phyloP scores from a whole-genome alignment of 495 filamentous ascomycete genomes.

The Penicillium parvum region DNA sequence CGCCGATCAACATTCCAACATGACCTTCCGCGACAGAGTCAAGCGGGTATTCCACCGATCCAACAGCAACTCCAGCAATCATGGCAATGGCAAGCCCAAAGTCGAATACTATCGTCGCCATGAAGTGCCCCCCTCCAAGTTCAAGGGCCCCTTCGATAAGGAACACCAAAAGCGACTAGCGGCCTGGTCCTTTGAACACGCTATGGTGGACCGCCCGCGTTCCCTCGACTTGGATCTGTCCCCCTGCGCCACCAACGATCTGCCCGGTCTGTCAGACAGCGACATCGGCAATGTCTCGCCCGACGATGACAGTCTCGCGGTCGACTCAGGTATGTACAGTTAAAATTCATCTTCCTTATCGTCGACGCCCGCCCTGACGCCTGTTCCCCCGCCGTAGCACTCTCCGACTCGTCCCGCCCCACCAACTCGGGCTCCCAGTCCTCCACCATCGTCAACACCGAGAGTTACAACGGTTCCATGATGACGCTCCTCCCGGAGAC shows the following conservation, averaged over 20 bases:
- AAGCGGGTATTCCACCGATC: slow-evolving; percentile 37
- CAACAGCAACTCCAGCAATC: slow-evolving; percentile 23
- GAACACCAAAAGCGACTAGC: slow-evolving; percentile 46
- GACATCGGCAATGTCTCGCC: slow-evolving; percentile 12
- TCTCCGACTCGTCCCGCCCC: slow-evolving; percentile 18
- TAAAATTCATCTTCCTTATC: neutral
- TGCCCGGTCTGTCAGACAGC: slow-evolving; percentile 10
- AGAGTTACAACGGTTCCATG: slow-evolving; percentile 38
- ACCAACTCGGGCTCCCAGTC: slow-evolving; percentile 33
- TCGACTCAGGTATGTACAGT: slow-evolving; percentile 34
- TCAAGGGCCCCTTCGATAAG: slow-evolving; percentile 48
- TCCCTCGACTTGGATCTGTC: slow-evolving; percentile 37
- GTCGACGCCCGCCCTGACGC: slow-evolving; percentile 1
- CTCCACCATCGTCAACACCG: slow-evolving; percentile 36
- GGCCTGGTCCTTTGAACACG: slow-evolving; percentile 47
- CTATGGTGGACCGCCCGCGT: slow-evolving; percentile 33
- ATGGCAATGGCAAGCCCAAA: slow-evolving; percentile 36
- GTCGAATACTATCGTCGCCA: slow-evolving; percentile 48
- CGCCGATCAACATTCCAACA: slow-evolving; percentile 15
- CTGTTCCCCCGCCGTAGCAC: slow-evolving; percentile 12
- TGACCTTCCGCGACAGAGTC: slow-evolving; percentile 47
- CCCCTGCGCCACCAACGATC: slow-evolving; percentile 33
- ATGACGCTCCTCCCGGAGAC: slow-evolving; percentile 35
- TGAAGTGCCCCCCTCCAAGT: slow-evolving; percentile 50
- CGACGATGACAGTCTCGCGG: slow-evolving; percentile 23